These are phyloP conservation scores for Aschersonia sp. DNA, from an alignment of 2,329 filamentous ascomycete genomes.

Conservation along the genomic window DNA sequence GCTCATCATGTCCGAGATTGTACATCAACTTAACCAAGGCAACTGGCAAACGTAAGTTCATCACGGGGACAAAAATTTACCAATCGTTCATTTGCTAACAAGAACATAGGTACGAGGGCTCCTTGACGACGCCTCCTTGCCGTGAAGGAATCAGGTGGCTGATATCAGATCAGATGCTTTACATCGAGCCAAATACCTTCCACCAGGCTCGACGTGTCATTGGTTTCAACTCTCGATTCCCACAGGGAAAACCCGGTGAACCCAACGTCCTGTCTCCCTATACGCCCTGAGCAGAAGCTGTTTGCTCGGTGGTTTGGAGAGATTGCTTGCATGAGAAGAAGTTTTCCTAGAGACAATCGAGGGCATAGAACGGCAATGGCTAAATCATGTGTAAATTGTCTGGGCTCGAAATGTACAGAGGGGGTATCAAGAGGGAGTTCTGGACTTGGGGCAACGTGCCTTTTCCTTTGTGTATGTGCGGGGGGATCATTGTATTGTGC, in stretches of 20 bases:
- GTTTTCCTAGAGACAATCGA: too few relatives aligned
- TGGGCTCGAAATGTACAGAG: too few relatives aligned
- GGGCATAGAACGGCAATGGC: too few relatives aligned
- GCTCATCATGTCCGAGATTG: conserved; percentile 28
- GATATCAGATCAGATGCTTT: conserved; percentile 30
- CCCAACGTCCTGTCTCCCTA: not conserved
- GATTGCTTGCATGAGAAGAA: too few relatives aligned
- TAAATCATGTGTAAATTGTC: too few relatives aligned
- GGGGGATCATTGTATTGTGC: too few relatives aligned
- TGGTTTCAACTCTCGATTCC: conserved; percentile 1
- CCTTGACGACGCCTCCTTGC: conserved; percentile 49
- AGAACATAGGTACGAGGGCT: conserved; percentile 34
- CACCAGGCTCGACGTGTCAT: not conserved
- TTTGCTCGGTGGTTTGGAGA: too few relatives aligned
- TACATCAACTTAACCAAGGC: conserved; percentile 16
- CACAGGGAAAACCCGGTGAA: not conserved
- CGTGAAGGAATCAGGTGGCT: conserved; percentile 40
- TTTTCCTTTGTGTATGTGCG: too few relatives aligned
- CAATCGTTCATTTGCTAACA: not conserved
- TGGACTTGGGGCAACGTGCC: too few relatives aligned
- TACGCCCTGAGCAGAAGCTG: too few relatives aligned
- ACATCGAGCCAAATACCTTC: conserved; percentile 13
- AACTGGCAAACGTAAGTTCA: conserved; percentile 13
- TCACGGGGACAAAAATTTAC: not conserved
- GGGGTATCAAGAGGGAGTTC: too few relatives aligned